These are phyloP conservation scores for Talaromyces sp. DNA, from an alignment of 2,329 filamentous ascomycete genomes.

Conservation along the genomic window DNA sequence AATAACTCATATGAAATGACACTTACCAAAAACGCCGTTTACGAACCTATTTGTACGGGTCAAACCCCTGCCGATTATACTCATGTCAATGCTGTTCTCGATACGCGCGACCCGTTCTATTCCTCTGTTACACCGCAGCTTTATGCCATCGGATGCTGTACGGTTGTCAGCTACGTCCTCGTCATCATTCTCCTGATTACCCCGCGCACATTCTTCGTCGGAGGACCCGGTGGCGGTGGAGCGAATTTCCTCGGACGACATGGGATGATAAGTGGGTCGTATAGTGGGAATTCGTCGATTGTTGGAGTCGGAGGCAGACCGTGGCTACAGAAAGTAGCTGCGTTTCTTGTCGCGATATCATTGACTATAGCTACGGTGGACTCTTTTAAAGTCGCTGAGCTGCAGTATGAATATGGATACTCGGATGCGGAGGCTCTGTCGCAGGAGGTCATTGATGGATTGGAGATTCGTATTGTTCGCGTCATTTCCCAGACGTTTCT, in stretches of 20 bases:
- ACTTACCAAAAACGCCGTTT: constrained; percentile 53
- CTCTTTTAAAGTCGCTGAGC: constrained; percentile 81
- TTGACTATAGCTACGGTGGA: constrained; percentile 91
- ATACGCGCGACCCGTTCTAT: constrained; percentile 86
- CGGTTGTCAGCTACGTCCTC: constrained; percentile 86
- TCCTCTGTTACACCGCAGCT: constrained; percentile 89
- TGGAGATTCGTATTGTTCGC: constrained; percentile 85
- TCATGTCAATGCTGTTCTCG: constrained; percentile 57
- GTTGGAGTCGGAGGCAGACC: constrained; percentile 88
- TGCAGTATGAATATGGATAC: constrained; percentile 76
- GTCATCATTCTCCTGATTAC: constrained; percentile 94
- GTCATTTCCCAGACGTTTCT: constrained; percentile 95
- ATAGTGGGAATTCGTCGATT: constrained; percentile 64
- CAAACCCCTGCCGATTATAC: constrained; percentile 30
- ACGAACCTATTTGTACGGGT: constrained; percentile 53
- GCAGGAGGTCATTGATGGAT: constrained; percentile 75
- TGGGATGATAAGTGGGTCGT: constrained; percentile 82
- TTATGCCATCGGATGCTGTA: constrained; percentile 89
- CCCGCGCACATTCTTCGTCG: constrained; percentile 88
- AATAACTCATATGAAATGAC: constrained; percentile 47
- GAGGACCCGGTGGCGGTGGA: constrained; percentile 61
- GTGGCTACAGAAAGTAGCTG: constrained; percentile 81
- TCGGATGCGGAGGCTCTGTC: constrained; percentile 80
- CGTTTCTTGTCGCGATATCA: constrained; percentile 71
- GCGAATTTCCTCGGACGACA: constrained; percentile 77